These are phyloP conservation scores for Aspergillus puulaauensis DNA, from an alignment of 2,329 filamentous ascomycete genomes.

Conservation along the genomic window DNA sequence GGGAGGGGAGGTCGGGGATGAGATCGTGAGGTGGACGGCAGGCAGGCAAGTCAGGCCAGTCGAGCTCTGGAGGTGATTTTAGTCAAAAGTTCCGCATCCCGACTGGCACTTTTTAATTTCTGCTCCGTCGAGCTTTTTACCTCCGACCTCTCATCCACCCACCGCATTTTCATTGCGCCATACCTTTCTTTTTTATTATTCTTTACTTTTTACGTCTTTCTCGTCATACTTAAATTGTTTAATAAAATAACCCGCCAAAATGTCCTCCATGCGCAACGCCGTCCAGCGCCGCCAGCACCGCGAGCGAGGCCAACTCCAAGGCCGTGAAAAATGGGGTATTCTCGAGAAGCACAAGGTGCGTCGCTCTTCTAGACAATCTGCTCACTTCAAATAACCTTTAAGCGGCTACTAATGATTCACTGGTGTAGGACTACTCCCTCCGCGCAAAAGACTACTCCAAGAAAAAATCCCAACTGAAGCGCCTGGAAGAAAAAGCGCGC, in stretches of 20 bases:
- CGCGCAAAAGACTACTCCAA: conserved; percentile 63
- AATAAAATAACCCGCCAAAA: conserved; percentile 22
- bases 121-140: background rate
- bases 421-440: conserved; percentile 59
- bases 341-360: conserved; percentile 90
- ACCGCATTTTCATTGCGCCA: background rate
- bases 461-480: conserved; percentile 60
- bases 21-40: background rate
- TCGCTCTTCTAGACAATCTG: background rate
- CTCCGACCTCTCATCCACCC: background rate
- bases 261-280: conserved; percentile 61
- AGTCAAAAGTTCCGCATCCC: background rate
- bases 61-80: background rate
- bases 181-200: background rate
- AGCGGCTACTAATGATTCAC: too few relatives aligned
- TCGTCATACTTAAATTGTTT: background rate
- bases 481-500: conserved; percentile 58
- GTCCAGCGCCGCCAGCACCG: conserved; percentile 81
- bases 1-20: background rate
- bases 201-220: background rate
- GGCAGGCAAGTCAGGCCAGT: too few relatives aligned
- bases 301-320: conserved; percentile 83
- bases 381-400: background rate
- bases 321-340: conserved; percentile 82
- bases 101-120: background rate